These are phyloP conservation scores for Fusarium fujikuroi DNA, from an alignment of 2,329 filamentous ascomycete species.

Conservation along the genomic window DNA sequence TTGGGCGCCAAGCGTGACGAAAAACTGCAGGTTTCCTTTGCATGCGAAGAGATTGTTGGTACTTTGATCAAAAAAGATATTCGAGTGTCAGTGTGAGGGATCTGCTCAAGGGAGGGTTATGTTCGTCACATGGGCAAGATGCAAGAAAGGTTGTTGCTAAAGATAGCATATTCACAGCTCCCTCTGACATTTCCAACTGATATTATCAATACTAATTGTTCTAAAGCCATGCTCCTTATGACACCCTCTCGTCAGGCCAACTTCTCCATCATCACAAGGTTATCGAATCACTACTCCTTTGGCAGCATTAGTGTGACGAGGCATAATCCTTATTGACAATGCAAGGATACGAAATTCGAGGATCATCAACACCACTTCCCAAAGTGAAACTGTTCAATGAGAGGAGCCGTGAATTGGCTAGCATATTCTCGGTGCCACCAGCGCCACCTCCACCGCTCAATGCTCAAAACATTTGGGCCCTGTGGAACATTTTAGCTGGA, in stretches of 20 bases:
- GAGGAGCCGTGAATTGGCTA: neutral
- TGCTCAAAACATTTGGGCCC: neutral
- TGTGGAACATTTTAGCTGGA: slow-evolving; percentile 8
- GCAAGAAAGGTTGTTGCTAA: neutral
- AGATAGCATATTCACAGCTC: neutral
- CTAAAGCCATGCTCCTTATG: neutral
- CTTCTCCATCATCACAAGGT: neutral
- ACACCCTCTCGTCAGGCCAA: neutral
- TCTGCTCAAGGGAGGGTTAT: neutral
- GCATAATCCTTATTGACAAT: slow-evolving; percentile 9
- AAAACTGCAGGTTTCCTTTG: slow-evolving; percentile 74
- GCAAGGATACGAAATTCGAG: neutral
- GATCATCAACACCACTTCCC: neutral
- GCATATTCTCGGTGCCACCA: neutral
- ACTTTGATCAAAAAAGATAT: slow-evolving; percentile 55
- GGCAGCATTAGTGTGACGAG: neutral
- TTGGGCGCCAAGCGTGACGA: slow-evolving; percentile 64
- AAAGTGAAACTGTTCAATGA: neutral
- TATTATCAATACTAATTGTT: neutral
- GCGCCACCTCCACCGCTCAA: slow-evolving; percentile 20
- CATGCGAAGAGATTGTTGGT: slow-evolving; percentile 86
- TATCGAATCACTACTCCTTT: neutral
- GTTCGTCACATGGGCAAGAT: neutral
- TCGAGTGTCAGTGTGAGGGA: slow-evolving; percentile 17
- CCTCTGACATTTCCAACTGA: neutral